Conservation (phyloP, 2,329 filamentous ascomycete genomes). For the Waltergamsia citrina region DNA sequence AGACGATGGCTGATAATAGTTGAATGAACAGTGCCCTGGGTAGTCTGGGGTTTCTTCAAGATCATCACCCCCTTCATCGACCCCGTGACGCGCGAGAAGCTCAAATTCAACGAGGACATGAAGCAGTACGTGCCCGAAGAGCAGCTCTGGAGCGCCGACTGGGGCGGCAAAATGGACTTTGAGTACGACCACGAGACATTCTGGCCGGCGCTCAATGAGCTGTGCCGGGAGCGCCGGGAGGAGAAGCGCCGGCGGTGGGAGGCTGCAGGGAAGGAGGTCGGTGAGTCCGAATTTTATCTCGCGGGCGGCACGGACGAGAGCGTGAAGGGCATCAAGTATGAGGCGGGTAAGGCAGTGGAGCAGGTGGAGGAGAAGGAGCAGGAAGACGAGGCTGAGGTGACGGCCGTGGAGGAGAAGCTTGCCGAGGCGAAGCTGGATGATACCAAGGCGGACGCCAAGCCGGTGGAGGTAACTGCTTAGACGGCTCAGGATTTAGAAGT, state of each 20-base stretch:
- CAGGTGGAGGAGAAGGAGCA: conserved; percentile 4
- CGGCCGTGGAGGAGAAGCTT: conserved; percentile 17
- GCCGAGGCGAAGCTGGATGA: conserved; percentile 13
- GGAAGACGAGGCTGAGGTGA: conserved; percentile 9
- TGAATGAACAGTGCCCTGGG: conserved; percentile 62
- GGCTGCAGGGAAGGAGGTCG: conserved; percentile 68
- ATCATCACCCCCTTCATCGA: conserved; percentile 95
- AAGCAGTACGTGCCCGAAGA: conserved; percentile 67
- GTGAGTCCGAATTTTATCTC: conserved; percentile 83
- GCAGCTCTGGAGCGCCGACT: conserved; percentile 72
- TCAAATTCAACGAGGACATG: conserved; percentile 96
- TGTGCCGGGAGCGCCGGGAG: conserved; percentile 57
- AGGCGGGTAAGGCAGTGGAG: conserved; percentile 6
- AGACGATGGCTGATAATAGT: neutral
- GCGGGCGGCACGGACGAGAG: conserved; percentile 44
- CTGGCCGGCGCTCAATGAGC: conserved; percentile 74
- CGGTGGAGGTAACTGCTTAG: conserved; percentile 4
- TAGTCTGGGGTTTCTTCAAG: conserved; percentile 92
- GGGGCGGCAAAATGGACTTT: conserved; percentile 73
- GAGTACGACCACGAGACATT: conserved; percentile 83
- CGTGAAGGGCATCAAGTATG: conserved; percentile 20
- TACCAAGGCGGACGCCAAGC: conserved; percentile 6
- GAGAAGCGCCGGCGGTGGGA: conserved; percentile 64
- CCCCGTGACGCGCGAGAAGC: conserved; percentile 83
- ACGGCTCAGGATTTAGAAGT: too few relatives aligned